phyloP scores from a whole-genome alignment of 306 rosid species.

The Clitoria ternatea region DNA sequence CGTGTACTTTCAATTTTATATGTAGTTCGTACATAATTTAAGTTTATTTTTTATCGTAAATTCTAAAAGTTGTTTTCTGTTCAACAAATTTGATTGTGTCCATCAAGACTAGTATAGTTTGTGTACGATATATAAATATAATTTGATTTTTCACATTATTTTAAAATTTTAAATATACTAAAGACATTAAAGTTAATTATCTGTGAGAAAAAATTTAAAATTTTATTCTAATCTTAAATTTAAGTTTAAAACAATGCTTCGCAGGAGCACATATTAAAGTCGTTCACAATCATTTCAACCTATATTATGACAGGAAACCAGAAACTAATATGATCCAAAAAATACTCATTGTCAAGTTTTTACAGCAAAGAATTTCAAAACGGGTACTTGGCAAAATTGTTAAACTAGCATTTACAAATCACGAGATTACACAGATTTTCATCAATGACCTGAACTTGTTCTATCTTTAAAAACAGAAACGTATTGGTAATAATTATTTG shows the following conservation, averaged over 20 bases:
- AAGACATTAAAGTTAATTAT: no score
- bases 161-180: no score
- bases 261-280: background rate
- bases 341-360: background rate
- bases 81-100: no score
- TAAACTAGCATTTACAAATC: slow-evolving; percentile 22
- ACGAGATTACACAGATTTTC: slow-evolving; percentile 20
- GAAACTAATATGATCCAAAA: background rate
- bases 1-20: no score
- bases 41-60: no score
- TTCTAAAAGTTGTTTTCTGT: no score
- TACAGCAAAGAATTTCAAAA: background rate
- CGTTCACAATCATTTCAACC: background rate
- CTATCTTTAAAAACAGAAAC: background rate
- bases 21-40: no score
- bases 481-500: background rate
- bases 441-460: background rate
- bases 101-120: no score
- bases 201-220: no score
- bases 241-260: background rate
- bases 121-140: no score
- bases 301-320: background rate
- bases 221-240: background rate
- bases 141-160: no score
- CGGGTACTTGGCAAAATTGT: slow-evolving; percentile 14